Evolutionary conservation across 2,329 filamentous ascomycete genomes (phyloP), one percentile per base, ranked within the genome.

Genomic region (Fusarium foetens): DNA sequence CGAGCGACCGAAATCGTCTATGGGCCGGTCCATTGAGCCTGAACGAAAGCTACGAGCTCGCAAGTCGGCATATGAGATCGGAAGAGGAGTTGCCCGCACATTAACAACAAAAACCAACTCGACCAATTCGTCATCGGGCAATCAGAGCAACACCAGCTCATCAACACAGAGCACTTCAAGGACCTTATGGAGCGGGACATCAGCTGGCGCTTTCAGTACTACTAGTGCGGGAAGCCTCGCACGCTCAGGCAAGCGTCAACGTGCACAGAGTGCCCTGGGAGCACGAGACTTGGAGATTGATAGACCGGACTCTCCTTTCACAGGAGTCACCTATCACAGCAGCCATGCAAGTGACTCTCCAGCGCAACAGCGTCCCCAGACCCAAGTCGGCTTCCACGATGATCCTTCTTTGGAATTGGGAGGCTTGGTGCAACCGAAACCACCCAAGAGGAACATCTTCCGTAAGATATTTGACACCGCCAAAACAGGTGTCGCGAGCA

Each of bases 191-290:
- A 98, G 95, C 80, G 96, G 95, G 6, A 88, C 90, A 58, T 98
- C 96, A 58, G 96, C 96, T 1, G 91, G 95, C 55, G 95, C 89
- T 17, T 94, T 98, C 81, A 98, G 95, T 80, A 93, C 94, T 55
- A 98, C 96, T 21, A 98, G 96, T 82, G 96, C 96, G 21, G 96
- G 95, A 59, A 98, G 95, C 82, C 90, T 97, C 72, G 95, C 94
- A 35, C 90, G 95, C 68, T 93, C 93, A 77, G 92, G 91, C 77
- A 81, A 86, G 73, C 79, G 91, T 67, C 86, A 86, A 73, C 79
- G 91, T 69, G 86, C 91, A 21, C 89, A 90, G 71, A 94, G 91
- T 77, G 89, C 90, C 6, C 81, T 93, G 72, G 91, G 89, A 43
- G 86, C 88, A 62, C 86, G 88, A 29, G 89, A 89, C 21, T 82